A percentile compares a stretch with the other conserved stretches of the same genome.
Evolutionary conservation across 371 early-diverging fungal species (phyloP).

Genomic region (Saksenaea vasiformis): DNA sequence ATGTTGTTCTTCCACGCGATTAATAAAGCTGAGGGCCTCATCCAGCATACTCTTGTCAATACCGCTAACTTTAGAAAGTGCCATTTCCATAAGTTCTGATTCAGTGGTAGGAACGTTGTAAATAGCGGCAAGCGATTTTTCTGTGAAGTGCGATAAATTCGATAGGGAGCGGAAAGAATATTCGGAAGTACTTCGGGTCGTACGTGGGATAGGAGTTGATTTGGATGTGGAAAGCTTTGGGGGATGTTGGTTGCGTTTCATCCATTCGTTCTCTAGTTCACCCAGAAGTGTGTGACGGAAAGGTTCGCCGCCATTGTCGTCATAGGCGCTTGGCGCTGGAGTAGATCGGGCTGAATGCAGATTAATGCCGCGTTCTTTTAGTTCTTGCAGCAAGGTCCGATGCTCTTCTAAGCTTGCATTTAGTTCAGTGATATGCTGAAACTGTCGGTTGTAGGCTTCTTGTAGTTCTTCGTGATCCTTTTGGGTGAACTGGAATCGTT

Average conservation of each 20-base stretch:
- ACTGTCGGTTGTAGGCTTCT: slow-evolving; percentile 26
- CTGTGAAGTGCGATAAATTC: neutral
- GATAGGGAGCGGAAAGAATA: neutral
- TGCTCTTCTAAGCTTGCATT: slow-evolving; percentile 34
- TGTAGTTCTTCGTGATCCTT: slow-evolving; percentile 27
- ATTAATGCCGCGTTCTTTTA: slow-evolving; percentile 15
- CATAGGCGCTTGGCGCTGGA: slow-evolving; percentile 12
- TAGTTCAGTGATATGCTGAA: slow-evolving; percentile 26
- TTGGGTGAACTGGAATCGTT: slow-evolving; percentile 20
- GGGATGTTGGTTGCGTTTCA: neutral
- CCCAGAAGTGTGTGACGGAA: slow-evolving; percentile 9
- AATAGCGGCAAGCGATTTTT: neutral
- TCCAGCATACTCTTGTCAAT: slow-evolving; percentile 10
- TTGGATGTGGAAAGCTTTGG: neutral
- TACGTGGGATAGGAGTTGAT: neutral
- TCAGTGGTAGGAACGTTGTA: neutral
- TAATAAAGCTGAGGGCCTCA: slow-evolving; percentile 9
- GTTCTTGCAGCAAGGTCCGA: slow-evolving; percentile 16
- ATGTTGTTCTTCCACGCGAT: slow-evolving; percentile 10
- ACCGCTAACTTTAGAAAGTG: slow-evolving; percentile 5
- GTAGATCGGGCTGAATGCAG: slow-evolving; percentile 5
- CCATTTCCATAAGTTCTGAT: neutral
- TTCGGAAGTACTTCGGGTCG: neutral
- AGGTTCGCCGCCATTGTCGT: neutral
- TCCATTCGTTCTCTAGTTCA: slow-evolving; percentile 19